Evolutionary conservation across 345 rosid species (phyloP).

Genomic region (Eucalyptus erythrocorys): DNA sequence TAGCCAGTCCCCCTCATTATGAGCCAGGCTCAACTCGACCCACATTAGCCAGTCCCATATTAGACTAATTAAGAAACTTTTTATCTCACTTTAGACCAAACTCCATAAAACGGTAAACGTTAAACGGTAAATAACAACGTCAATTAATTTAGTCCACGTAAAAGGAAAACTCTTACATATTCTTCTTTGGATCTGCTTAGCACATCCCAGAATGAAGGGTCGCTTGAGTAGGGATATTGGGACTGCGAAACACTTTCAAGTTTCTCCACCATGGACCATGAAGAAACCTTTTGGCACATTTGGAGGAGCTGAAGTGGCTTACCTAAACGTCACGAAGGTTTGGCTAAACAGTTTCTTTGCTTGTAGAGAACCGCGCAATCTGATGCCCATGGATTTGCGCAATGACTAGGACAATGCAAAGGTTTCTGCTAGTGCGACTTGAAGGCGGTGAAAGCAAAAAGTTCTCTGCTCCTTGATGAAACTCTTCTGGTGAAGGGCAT

Average conservation of each 20-base stretch:
- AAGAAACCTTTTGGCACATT: not conserved
- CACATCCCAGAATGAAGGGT: constrained; percentile 26
- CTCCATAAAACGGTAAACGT: no score
- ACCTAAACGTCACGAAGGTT: not conserved
- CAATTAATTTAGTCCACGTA: no score
- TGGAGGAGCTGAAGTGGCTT: not conserved
- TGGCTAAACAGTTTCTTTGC: not conserved
- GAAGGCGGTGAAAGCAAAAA: not conserved
- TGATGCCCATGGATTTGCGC: not conserved
- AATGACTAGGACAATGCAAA: not conserved
- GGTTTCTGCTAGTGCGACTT: not conserved
- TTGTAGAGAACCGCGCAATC: not conserved
- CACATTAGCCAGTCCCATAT: no score
- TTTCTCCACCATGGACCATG: constrained; percentile 46
- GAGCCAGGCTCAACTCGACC: no score
- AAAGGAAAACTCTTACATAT: no score
- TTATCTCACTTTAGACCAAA: no score
- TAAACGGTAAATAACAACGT: no score
- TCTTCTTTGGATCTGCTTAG: constrained; percentile 42
- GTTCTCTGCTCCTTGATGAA: not conserved
- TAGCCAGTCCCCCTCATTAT: no score
- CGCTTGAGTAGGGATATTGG: constrained; percentile 23
- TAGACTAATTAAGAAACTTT: no score
- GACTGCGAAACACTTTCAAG: constrained; percentile 17
- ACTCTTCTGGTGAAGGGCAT: not conserved